Evolutionary conservation across 2,329 filamentous ascomycete species (phyloP).

Genomic region (Apiospora sp.): DNA sequence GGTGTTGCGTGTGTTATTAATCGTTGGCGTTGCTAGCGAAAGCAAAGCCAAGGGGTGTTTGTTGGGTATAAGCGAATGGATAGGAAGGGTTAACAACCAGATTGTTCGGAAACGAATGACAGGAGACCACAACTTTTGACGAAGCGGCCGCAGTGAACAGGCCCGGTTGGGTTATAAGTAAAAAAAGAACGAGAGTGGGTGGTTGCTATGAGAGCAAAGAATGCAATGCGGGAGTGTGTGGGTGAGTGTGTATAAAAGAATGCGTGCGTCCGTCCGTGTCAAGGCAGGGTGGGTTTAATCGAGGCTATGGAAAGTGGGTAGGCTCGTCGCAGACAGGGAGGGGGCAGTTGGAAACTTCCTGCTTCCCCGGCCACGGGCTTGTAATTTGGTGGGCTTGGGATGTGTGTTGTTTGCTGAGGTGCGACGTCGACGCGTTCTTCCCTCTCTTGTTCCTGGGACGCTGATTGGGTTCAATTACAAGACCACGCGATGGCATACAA

Average conservation of each 20-base stretch:
- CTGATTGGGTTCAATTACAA: constrained; percentile 4
- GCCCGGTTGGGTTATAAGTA: constrained; percentile 16
- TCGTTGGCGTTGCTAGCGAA: neutral
- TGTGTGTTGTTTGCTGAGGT: constrained; percentile 20
- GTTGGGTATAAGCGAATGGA: constrained; percentile 20
- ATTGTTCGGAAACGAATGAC: constrained; percentile 16
- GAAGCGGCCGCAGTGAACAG: constrained; percentile 12
- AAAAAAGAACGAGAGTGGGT: constrained; percentile 12
- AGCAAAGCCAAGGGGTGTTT: constrained; percentile 16
- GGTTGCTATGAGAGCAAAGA: constrained; percentile 13
- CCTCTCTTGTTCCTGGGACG: neutral
- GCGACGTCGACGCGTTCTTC: constrained; percentile 18
- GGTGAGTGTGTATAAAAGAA: constrained; percentile 18
- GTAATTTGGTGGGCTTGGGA: neutral
- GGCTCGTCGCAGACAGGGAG: constrained; percentile 16
- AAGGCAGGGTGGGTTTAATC: neutral
- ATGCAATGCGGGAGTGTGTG: constrained; percentile 1
- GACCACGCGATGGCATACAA: neutral
- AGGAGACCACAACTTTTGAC: neutral
- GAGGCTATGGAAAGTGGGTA: constrained; percentile 14
- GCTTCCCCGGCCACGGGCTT: constrained; percentile 4
- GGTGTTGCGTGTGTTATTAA: neutral
- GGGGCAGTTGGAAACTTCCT: constrained; percentile 14
- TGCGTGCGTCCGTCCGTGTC: constrained; percentile 5
- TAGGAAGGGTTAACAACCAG: constrained; percentile 4